Evolutionary conservation across 495 filamentous ascomycete genomes (phyloP).

Genomic region (Friedmanniomyces endolithicus): DNA sequence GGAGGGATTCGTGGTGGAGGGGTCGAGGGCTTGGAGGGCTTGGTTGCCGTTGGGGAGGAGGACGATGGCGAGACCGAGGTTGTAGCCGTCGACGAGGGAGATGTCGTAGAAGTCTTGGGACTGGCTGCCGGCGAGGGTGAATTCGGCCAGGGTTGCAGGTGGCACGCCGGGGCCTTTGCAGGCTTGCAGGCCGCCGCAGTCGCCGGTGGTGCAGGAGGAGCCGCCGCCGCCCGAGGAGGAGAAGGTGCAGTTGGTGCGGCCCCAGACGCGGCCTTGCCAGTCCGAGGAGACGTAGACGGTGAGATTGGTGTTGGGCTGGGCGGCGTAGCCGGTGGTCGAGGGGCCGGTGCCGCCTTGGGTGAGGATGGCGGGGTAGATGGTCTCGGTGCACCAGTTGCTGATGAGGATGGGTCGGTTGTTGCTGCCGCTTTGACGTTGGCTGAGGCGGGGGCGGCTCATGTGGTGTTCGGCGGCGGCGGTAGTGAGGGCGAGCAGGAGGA

Average conservation of each 20-base stretch:
- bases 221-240: constrained; percentile 39
- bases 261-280: constrained; percentile 75
- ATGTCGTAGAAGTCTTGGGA: constrained; percentile 69
- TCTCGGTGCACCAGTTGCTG: constrained; percentile 53
- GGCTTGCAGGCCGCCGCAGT: constrained; percentile 54
- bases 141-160: constrained; percentile 62
- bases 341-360: constrained; percentile 56
- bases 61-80: constrained; percentile 57
- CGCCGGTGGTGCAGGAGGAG: constrained; percentile 54
- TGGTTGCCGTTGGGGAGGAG: constrained; percentile 44
- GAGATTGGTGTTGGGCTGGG: constrained; percentile 38
- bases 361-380: constrained; percentile 58
- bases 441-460: constrained; percentile 8
- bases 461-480: constrained; percentile 13
- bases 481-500: neutral
- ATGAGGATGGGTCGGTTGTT: constrained; percentile 30
- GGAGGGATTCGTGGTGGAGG: constrained; percentile 58
- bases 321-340: constrained; percentile 48
- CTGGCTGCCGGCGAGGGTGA: constrained; percentile 48
- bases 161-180: constrained; percentile 52
- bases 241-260: constrained; percentile 68
- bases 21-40: constrained; percentile 45
- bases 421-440: constrained; percentile 9
- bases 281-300: constrained; percentile 47
- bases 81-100: constrained; percentile 75